These are phyloP conservation scores for Chimonanthus salicifolius DNA, from an alignment of 164 flowering plant genomes.

Conservation along the genomic window DNA sequence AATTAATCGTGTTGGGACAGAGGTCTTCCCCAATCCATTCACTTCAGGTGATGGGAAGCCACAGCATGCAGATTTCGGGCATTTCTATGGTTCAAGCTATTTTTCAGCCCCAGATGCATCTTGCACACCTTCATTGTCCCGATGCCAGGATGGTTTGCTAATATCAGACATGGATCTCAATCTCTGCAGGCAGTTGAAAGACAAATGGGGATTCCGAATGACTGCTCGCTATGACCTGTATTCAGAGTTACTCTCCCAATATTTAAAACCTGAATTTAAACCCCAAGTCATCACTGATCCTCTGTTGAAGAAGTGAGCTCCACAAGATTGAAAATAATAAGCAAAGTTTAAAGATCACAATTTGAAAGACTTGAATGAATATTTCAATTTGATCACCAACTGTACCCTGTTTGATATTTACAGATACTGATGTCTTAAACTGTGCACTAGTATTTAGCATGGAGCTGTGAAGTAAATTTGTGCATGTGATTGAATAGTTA, in stretches of 20 bases:
- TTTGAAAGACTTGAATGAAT: neutral
- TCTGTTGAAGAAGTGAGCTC: constrained; percentile 38
- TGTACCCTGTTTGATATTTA: neutral
- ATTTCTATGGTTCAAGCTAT: constrained; percentile 93
- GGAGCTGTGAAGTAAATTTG: too few relatives aligned
- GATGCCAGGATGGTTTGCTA: constrained; percentile 68
- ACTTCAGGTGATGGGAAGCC: constrained; percentile 98
- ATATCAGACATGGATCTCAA: constrained; percentile 93
- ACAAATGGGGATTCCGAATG: constrained; percentile 98
- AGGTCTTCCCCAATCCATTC: constrained; percentile 85
- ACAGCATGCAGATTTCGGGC: constrained; percentile 85
- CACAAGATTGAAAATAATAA: constrained; percentile 3
- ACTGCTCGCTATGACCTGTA: constrained; percentile 86
- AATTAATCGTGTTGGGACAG: constrained; percentile 95
- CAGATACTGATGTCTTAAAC: too few relatives aligned
- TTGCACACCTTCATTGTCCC: constrained; percentile 86
- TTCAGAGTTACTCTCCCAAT: constrained; percentile 51
- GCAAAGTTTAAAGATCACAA: neutral
- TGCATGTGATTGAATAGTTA: too few relatives aligned
- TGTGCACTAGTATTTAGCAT: neutral
- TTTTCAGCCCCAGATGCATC: constrained; percentile 95
- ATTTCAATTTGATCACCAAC: neutral
- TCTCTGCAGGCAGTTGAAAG: constrained; percentile 90
- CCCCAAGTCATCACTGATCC: constrained; percentile 90
- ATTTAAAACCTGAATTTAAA: constrained; percentile 72